These are phyloP conservation scores for Cylindrotheca closterium DNA, from an alignment of 108 stramenopile genomes.

Conservation along the genomic window DNA sequence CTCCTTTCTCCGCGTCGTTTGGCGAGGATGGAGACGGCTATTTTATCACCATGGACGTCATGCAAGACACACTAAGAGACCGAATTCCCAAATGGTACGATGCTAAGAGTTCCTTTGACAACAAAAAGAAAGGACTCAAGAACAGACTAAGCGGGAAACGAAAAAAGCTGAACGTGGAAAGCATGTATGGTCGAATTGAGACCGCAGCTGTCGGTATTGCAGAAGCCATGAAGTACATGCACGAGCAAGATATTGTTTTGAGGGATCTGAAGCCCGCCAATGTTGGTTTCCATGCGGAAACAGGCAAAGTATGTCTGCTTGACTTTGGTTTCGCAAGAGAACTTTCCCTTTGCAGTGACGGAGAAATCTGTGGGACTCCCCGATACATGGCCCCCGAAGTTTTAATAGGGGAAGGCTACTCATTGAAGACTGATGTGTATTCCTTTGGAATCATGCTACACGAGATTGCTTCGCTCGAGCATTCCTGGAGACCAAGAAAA, in stretches of 20 bases:
- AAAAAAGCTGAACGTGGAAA: neutral
- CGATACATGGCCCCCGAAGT: slow-evolving; percentile 65
- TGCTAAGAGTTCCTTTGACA: neutral
- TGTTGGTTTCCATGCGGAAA: slow-evolving; percentile 40
- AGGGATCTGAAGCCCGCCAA: slow-evolving; percentile 82
- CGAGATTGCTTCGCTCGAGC: neutral
- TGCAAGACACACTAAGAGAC: slow-evolving; percentile 39
- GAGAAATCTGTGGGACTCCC: slow-evolving; percentile 22
- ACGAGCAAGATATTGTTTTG: slow-evolving; percentile 58
- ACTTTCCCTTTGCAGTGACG: neutral
- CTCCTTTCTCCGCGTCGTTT: slow-evolving; percentile 11
- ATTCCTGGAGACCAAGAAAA: too few relatives aligned
- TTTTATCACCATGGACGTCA: slow-evolving; percentile 58
- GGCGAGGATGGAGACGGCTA: slow-evolving; percentile 31
- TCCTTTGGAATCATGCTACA: slow-evolving; percentile 40
- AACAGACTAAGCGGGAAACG: neutral
- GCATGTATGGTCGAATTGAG: slow-evolving; percentile 14
- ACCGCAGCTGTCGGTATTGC: slow-evolving; percentile 41
- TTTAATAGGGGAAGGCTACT: slow-evolving; percentile 28
- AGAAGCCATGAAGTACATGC: slow-evolving; percentile 33
- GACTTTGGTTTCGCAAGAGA: slow-evolving; percentile 65
- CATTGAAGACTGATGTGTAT: slow-evolving; percentile 47
- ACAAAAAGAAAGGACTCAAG: neutral
- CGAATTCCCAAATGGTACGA: slow-evolving; percentile 29
- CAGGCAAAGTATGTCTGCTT: slow-evolving; percentile 43